Evolutionary conservation across 1,284 basidiomycete species (phyloP).

Genomic region (Malassezia psittaci): DNA sequence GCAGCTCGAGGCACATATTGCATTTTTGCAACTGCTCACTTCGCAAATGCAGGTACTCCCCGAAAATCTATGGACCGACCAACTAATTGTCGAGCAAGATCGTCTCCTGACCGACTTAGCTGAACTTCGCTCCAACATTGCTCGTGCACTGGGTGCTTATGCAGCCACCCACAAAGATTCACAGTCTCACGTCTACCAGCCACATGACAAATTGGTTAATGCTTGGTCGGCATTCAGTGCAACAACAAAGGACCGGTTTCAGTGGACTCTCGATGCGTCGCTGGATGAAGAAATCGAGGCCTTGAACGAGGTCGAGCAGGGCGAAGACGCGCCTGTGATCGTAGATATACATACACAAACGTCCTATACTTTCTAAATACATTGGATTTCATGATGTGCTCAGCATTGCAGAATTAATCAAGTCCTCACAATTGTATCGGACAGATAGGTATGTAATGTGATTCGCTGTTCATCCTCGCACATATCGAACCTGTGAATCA

Average conservation of each 20-base stretch:
- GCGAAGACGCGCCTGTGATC: slow-evolving; percentile 13
- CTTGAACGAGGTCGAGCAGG: slow-evolving; percentile 9
- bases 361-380: not conserved
- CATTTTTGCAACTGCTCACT: slow-evolving; percentile 1
- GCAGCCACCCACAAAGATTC: not conserved
- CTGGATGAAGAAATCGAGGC: slow-evolving; percentile 18
- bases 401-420: slow-evolving; percentile 28
- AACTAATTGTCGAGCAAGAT: slow-evolving; percentile 1
- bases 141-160: slow-evolving; percentile 8
- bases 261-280: slow-evolving; percentile 8
- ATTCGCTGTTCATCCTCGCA: slow-evolving; percentile 20
- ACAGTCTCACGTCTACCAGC: not conserved
- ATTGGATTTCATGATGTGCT: not conserved
- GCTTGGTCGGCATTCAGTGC: slow-evolving; percentile 10
- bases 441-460: slow-evolving; percentile 26
- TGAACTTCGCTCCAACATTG: slow-evolving; percentile 10
- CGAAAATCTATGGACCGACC: slow-evolving; percentile 1
- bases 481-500: not conserved
- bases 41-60: slow-evolving; percentile 8
- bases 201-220: slow-evolving; percentile 6
- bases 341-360: slow-evolving; percentile 1
- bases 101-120: slow-evolving; percentile 9
- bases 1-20: slow-evolving; percentile 15
- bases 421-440: slow-evolving; percentile 21
- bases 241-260: not conserved